Conservation (phyloP, 1,139 yeast species). For the Trichomonascaceae sp. region DNA sequence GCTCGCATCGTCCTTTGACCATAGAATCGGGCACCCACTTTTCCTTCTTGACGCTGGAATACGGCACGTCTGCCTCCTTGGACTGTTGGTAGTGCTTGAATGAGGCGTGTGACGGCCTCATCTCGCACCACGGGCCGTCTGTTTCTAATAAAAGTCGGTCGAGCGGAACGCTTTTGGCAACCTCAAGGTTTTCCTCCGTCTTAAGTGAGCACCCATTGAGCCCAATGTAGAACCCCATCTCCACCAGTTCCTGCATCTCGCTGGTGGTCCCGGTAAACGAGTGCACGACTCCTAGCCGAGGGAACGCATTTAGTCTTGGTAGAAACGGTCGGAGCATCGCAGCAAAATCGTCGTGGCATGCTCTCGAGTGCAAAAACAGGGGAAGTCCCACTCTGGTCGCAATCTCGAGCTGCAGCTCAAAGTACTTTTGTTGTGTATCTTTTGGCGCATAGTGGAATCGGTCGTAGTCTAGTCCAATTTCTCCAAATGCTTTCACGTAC, state of each 20-base stretch:
- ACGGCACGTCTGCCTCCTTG: conserved; percentile 28
- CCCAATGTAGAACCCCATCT: conserved; percentile 58
- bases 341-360: conserved; percentile 73
- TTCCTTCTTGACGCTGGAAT: conserved; percentile 54
- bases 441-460: conserved; percentile 63
- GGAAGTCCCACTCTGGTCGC: conserved; percentile 47
- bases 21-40: conserved; percentile 36
- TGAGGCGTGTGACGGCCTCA: conserved; percentile 71
- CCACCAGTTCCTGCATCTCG: conserved; percentile 42
- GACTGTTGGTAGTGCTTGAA: conserved; percentile 34
- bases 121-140: conserved; percentile 98
- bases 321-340: conserved; percentile 47
- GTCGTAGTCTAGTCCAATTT: conserved; percentile 89
- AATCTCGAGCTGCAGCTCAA: conserved; percentile 56
- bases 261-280: conserved; percentile 79
- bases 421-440: conserved; percentile 53
- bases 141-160: conserved; percentile 72
- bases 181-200: conserved; percentile 57
- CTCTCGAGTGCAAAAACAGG: conserved; percentile 78
- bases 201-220: conserved; percentile 89
- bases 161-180: conserved; percentile 53
- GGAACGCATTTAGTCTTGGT: conserved; percentile 21
- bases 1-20: conserved; percentile 83
- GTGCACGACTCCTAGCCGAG: conserved; percentile 65
- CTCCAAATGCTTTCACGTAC: conserved; percentile 68